Evolutionary conservation across 768 basidiomycete genomes (phyloP).

Genomic region (Pisolithus marmoratus): DNA sequence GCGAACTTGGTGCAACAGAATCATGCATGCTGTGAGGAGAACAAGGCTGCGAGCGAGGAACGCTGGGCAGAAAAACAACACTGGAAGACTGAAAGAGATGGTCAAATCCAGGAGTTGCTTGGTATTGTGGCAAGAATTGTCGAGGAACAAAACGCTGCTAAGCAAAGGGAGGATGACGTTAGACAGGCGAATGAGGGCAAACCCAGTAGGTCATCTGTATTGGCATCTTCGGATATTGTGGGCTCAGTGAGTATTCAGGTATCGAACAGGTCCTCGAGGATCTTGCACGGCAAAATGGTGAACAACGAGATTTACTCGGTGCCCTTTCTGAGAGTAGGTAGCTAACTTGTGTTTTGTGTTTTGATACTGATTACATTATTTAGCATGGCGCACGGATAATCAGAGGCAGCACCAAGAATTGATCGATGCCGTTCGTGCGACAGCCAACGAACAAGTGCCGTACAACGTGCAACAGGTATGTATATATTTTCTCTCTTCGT

Average conservation of each 20-base stretch:
- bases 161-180: constrained; percentile 46
- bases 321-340: constrained; percentile 53
- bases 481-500: constrained; percentile 6
- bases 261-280: constrained; percentile 58
- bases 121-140: constrained; percentile 58
- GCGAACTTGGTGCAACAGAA: constrained; percentile 70
- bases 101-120: constrained; percentile 48
- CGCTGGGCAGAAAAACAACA: constrained; percentile 59
- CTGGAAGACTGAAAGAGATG: constrained; percentile 55
- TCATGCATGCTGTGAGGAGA: constrained; percentile 49
- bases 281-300: constrained; percentile 51
- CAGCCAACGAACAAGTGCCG: constrained; percentile 70
- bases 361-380: constrained; percentile 7
- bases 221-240: constrained; percentile 2
- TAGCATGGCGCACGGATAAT: constrained; percentile 67
- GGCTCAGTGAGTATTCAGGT: constrained; percentile 32
- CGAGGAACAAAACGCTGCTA: constrained; percentile 50
- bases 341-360: not conserved
- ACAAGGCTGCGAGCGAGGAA: constrained; percentile 55
- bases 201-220: constrained; percentile 41
- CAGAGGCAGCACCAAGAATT: constrained; percentile 61
- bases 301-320: constrained; percentile 52
- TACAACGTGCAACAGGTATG: constrained; percentile 81
- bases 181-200: constrained; percentile 46
- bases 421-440: constrained; percentile 59